These are phyloP conservation scores for Metahyphopichia silvanorum DNA, from an alignment of 805 yeast genomes.

Conservation along the genomic window DNA sequence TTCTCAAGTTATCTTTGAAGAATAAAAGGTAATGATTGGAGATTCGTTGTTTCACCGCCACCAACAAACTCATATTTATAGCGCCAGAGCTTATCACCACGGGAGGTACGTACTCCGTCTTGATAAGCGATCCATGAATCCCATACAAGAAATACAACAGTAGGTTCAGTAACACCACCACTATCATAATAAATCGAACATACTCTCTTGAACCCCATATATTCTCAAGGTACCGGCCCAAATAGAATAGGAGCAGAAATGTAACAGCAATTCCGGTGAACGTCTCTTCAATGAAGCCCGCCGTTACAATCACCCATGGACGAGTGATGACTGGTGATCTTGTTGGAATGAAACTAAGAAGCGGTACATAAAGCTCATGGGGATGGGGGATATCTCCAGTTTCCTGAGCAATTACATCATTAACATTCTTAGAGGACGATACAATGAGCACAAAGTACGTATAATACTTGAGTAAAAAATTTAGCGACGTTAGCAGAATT, in stretches of 20 bases:
- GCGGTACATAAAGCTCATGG: conserved; percentile 45
- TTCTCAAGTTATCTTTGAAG: conserved; percentile 43
- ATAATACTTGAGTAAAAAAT: conserved; percentile 33
- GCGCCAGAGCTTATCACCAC: conserved; percentile 55
- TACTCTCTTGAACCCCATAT: conserved; percentile 61
- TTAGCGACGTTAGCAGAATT: conserved; percentile 26
- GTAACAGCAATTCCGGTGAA: conserved; percentile 35
- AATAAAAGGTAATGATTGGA: conserved; percentile 57
- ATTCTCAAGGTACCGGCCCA: conserved; percentile 64
- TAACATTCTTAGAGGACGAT: conserved; percentile 22
- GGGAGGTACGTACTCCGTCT: conserved; percentile 27
- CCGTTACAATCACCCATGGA: conserved; percentile 52
- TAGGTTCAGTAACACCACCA: conserved; percentile 33
- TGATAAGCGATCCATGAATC: too few relatives aligned
- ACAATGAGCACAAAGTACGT: conserved; percentile 35
- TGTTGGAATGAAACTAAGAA: conserved; percentile 48
- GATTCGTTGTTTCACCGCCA: conserved; percentile 62
- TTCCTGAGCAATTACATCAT: conserved; percentile 24
- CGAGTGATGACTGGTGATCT: conserved; percentile 34
- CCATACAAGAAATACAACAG: conserved; percentile 20
- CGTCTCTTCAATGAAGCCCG: conserved; percentile 45
- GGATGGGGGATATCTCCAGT: conserved; percentile 41
- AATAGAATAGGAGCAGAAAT: conserved; percentile 39
- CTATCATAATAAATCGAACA: conserved; percentile 42
- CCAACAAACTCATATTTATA: conserved; percentile 54